These are phyloP conservation scores for Pythium pyrilobum DNA, from an alignment of 352 stramenopile species.

Conservation along the genomic window DNA sequence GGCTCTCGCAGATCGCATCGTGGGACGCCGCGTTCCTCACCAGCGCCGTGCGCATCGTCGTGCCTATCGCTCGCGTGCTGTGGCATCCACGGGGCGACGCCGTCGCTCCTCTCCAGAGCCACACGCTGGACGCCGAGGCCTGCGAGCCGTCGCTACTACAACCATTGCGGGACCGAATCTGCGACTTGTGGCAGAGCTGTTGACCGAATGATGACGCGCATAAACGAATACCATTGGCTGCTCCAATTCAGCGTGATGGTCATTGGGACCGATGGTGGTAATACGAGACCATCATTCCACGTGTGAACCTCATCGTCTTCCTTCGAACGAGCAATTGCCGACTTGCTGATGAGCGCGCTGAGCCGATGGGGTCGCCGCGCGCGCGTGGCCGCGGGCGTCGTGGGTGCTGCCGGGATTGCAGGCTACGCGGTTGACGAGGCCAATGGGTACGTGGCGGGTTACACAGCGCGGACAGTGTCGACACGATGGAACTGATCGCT, in stretches of 20 bases:
- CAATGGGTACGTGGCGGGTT: constrained; percentile 41
- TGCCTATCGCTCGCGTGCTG: constrained; percentile 10
- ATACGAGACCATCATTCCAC: constrained; percentile 7
- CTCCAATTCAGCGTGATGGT: constrained; percentile 7
- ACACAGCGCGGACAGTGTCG: not conserved
- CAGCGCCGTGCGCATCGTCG: constrained; percentile 35
- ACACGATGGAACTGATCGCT: not conserved
- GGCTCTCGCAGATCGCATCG: constrained; percentile 34
- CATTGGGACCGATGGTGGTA: constrained; percentile 5
- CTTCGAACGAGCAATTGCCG: not conserved
- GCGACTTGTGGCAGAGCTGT: constrained; percentile 12
- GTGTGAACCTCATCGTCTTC: constrained; percentile 7
- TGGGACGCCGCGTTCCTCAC: constrained; percentile 76
- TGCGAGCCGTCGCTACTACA: not conserved
- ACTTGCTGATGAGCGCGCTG: not conserved
- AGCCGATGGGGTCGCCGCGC: constrained; percentile 3
- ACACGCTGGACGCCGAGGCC: constrained; percentile 2
- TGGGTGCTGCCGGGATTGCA: constrained; percentile 12
- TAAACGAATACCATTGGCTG: not conserved
- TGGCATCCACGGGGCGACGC: constrained; percentile 1
- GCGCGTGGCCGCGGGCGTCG: not conserved
- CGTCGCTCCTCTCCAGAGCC: not conserved
- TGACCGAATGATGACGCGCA: not conserved
- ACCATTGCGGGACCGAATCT: constrained; percentile 6
- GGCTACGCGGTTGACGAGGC: constrained; percentile 36